phyloP scores from a whole-genome alignment of 768 basidiomycete species.

The Pisolithus marmoratus region DNA sequence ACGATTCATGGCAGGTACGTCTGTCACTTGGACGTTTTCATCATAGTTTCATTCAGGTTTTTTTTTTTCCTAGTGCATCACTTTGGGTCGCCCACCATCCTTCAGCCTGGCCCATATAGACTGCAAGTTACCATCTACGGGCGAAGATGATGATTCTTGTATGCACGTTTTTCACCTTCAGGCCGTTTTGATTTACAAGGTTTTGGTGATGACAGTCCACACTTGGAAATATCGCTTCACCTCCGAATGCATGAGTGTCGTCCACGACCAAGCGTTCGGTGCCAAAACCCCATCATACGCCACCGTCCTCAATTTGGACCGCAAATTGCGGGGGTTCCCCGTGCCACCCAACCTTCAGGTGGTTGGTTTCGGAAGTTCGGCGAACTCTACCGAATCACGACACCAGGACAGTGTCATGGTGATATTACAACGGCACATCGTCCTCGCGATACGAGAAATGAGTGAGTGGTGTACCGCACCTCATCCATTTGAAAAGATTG shows the following conservation, averaged over 20 bases:
- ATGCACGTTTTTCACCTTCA: constrained; percentile 18
- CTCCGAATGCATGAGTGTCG: constrained; percentile 61
- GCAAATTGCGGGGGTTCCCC: constrained; percentile 62
- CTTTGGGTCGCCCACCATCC: constrained; percentile 65
- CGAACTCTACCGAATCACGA: constrained; percentile 38
- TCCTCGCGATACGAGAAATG: constrained; percentile 63
- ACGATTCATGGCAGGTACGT: constrained; percentile 31
- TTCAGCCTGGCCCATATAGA: constrained; percentile 65
- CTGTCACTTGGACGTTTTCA: background rate
- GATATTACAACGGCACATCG: constrained; percentile 61
- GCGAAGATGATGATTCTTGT: constrained; percentile 53
- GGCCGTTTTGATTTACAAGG: background rate
- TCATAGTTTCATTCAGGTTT: constrained; percentile 27
- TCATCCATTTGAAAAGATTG: background rate
- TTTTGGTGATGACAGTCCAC: constrained; percentile 37
- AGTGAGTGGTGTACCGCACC: constrained; percentile 37
- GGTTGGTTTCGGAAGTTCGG: constrained; percentile 55
- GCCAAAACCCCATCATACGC: constrained; percentile 65
- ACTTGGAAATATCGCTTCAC: constrained; percentile 68
- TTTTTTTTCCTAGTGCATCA: constrained; percentile 44
- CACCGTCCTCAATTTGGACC: constrained; percentile 60
- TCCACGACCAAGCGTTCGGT: constrained; percentile 69
- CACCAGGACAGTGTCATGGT: constrained; percentile 33
- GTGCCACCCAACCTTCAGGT: constrained; percentile 63
- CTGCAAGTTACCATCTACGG: constrained; percentile 52